These are phyloP conservation scores for Sugiyamaella xylanicola DNA, from an alignment of 1,139 yeast species.

Conservation along the genomic window DNA sequence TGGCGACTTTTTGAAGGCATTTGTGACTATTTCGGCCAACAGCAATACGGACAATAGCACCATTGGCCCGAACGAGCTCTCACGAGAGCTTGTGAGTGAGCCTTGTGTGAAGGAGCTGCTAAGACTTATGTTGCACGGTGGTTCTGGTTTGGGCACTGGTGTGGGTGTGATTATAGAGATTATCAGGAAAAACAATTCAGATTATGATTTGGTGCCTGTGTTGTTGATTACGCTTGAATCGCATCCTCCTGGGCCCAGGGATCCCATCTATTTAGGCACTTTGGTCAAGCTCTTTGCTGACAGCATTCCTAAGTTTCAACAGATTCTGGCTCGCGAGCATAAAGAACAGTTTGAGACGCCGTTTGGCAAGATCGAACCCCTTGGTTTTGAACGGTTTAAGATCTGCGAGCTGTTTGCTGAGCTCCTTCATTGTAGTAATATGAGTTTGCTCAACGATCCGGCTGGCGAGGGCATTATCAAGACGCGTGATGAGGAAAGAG, in stretches of 20 bases:
- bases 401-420: slow-evolving; percentile 95
- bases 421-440: slow-evolving; percentile 91
- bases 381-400: slow-evolving; percentile 93
- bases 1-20: slow-evolving; percentile 91
- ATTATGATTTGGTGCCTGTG: slow-evolving; percentile 89
- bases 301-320: slow-evolving; percentile 69
- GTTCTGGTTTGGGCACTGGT: slow-evolving; percentile 90
- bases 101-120: slow-evolving; percentile 68
- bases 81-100: slow-evolving; percentile 82
- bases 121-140: slow-evolving; percentile 85
- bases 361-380: slow-evolving; percentile 76
- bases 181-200: slow-evolving; percentile 93
- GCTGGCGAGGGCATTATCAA: slow-evolving; percentile 77
- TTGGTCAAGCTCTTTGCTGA: slow-evolving; percentile 78
- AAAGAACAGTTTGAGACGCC: slow-evolving; percentile 60
- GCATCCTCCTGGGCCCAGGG: slow-evolving; percentile 94
- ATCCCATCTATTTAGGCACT: slow-evolving; percentile 91
- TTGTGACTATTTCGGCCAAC: slow-evolving; percentile 93
- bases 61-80: slow-evolving; percentile 94
- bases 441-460: slow-evolving; percentile 88
- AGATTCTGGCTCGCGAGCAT: slow-evolving; percentile 49
- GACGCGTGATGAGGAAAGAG: slow-evolving; percentile 73
- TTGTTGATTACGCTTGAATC: slow-evolving; percentile 83
- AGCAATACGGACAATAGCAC: slow-evolving; percentile 80
- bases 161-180: slow-evolving; percentile 95